These are phyloP conservation scores for Craspedostauros australis DNA, from an alignment of 108 stramenopile genomes.

Conservation along the genomic window DNA sequence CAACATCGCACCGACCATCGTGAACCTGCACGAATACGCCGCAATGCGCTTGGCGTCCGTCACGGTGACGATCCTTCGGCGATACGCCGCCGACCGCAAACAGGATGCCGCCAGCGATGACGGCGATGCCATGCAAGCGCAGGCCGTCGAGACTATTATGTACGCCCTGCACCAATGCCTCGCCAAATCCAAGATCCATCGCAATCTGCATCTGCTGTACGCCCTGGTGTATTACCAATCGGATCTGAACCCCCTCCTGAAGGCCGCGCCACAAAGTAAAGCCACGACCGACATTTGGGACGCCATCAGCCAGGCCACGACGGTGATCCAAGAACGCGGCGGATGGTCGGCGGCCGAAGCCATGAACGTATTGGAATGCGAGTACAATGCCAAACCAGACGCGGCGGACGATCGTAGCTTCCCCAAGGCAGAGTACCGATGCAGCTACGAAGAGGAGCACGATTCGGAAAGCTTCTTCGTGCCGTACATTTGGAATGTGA, in stretches of 20 bases:
- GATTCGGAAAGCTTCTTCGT: constrained; percentile 80
- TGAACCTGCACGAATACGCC: constrained; percentile 62
- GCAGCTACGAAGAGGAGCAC: constrained; percentile 77
- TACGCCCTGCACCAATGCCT: constrained; percentile 55
- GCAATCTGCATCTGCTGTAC: constrained; percentile 71
- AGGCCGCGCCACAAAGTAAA: constrained; percentile 11
- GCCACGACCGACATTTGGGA: constrained; percentile 28
- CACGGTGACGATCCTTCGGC: constrained; percentile 52
- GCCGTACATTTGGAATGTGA: constrained; percentile 73
- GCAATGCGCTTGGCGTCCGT: constrained; percentile 70
- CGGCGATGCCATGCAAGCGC: constrained; percentile 72
- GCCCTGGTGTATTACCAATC: constrained; percentile 63
- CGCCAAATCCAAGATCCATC: constrained; percentile 47
- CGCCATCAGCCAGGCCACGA: constrained; percentile 31
- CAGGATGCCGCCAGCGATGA: constrained; percentile 24
- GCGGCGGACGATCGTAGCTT: constrained; percentile 7
- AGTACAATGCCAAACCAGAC: constrained; percentile 1
- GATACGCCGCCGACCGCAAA: constrained; percentile 29
- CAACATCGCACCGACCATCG: constrained; percentile 60
- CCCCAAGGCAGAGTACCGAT: constrained; percentile 49
- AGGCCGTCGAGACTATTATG: constrained; percentile 59
- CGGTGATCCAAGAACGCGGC: constrained; percentile 41
- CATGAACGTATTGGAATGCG: constrained; percentile 33
- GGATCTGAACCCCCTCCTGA: constrained; percentile 39
- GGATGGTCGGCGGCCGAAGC: constrained; percentile 52